Evolutionary conservation across 495 filamentous ascomycete species (phyloP), one percentile per base, ranked within the genome.

Genomic region (Xylona heveae): DNA sequence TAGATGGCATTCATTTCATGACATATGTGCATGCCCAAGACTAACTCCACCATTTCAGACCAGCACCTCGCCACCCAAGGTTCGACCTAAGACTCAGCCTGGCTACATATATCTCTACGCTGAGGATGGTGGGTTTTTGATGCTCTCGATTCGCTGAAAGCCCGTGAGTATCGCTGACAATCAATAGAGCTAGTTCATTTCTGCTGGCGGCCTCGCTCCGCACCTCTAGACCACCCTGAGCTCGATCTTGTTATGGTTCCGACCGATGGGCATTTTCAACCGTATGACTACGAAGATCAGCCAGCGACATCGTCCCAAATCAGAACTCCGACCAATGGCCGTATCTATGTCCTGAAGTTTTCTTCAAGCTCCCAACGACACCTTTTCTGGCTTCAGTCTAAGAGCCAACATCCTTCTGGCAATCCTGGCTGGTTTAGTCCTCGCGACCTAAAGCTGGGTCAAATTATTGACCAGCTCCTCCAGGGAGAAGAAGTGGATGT

Each of bases 301-400:
- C 50, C 23, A 46, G 26, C 35, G n/a, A 15, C 35, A 1, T 9
- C 35, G 5, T 5, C 31, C 1, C 16, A 27, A 19, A 59, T 68
- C 35, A 63, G 66, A 38, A 56, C 55, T 1, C 65, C 67, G 22
- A 90, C 81, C 7, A 82, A 83, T 43, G 90, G 81, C 43, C 76
- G 90, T 34, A 73, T 99, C 45, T 94, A 83, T 51, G 71, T 78
- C 33, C 66, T 99, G 48, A 94, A 91, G 52, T 99, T 99, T 57
- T 63, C 65, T 19, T 93, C 84, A n/a, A 85, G 78, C 37, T 88
- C 81, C 21, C 69, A 81, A 52, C 71, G 83, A 32, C 68, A 95
- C 49, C 63, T 95, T 19, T 99, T 93, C 62, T 99, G 84, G 81
- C 60, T 99, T 38, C 90, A 99, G 55, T 80, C 75, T 4, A 83